Evolutionary conservation across 371 early-diverging fungal species (phyloP).

Genomic region (Fennellomyces sp.): DNA sequence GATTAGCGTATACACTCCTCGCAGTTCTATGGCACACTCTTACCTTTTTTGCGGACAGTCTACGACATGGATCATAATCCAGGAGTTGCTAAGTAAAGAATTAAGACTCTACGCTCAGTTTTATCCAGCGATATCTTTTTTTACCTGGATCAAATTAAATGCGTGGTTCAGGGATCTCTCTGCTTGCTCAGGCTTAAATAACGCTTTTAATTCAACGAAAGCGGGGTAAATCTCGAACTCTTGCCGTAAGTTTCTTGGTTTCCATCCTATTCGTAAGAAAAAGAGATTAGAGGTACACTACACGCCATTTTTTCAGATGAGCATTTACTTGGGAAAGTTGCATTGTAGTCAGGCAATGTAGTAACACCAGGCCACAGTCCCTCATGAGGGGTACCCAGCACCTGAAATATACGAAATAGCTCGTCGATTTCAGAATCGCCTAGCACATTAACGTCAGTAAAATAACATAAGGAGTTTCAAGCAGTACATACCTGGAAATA

Average conservation of each 20-base stretch:
- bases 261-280: conserved; percentile 11
- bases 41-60: conserved; percentile 23
- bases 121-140: not conserved
- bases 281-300: no score
- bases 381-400: conserved; percentile 92
- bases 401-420: conserved; percentile 90
- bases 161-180: not conserved
- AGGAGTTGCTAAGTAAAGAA: conserved; percentile 7
- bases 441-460: conserved; percentile 14
- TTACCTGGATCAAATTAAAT: conserved; percentile 11
- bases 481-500: conserved; percentile 73
- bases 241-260: conserved; percentile 14
- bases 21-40: not conserved
- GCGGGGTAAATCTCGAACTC: not conserved
- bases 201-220: conserved; percentile 6
- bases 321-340: conserved; percentile 50
- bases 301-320: no score
- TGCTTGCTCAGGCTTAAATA: not conserved
- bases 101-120: not conserved
- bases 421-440: conserved; percentile 98
- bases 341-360: conserved; percentile 82
- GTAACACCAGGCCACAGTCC: conserved; percentile 86
- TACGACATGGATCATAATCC: conserved; percentile 13
- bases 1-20: not conserved
- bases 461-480: not conserved